Evolutionary conservation across 2,329 filamentous ascomycete species (phyloP), one percentile per base, ranked within the genome.

Genomic region (Laburnicola sp.): DNA sequence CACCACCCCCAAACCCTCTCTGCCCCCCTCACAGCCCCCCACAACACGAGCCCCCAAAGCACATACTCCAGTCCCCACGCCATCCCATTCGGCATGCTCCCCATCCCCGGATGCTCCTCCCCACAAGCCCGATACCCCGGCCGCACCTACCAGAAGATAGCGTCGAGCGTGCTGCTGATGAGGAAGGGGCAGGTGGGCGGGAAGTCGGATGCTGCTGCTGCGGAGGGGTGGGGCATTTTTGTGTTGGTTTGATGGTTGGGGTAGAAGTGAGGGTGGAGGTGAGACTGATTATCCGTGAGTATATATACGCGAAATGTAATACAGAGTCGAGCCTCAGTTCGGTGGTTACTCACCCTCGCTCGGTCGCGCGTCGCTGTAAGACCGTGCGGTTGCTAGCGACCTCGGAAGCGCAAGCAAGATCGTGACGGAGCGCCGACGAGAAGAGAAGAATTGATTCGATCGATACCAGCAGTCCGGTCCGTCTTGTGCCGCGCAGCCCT

Each of bases 181-280:
- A 43, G 41, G 41, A 43, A 43, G 30, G 41, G 41, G 41, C 41
- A 43, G 10, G 39, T 32, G 10, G 21, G n/a, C n/a, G n/a, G n/a
- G n/a, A n/a, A n/a, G n/a, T n/a, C n/a, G n/a, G n/a, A n/a, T n/a
- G n/a, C n/a, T n/a, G n/a, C n/a, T n/a, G 28, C 9, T 22, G 27
- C 8, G 9, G 28, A 22, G 30, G 41, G 30, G 16, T 4, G 28
- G 8, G 6, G 41, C 25, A 10, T 21, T 42, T n/a, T 21, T 31
- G 27, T 16, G 27, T 22, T 43, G 37, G 25, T 28, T n/a, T 25
- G 23, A 26, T n/a, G 25, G 35, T 8, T 23, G 35, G 4, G 6
- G 16, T 35, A 10, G 5, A 6, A 4, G 4, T n/a, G 3, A 3
- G 36, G 8, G 22, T 7, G 22, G n/a, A n/a, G n/a, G n/a, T n/a